These are phyloP conservation scores for Cutaneotrichosporon sp. DNA, from an alignment of 1,284 basidiomycete genomes.

Conservation along the genomic window DNA sequence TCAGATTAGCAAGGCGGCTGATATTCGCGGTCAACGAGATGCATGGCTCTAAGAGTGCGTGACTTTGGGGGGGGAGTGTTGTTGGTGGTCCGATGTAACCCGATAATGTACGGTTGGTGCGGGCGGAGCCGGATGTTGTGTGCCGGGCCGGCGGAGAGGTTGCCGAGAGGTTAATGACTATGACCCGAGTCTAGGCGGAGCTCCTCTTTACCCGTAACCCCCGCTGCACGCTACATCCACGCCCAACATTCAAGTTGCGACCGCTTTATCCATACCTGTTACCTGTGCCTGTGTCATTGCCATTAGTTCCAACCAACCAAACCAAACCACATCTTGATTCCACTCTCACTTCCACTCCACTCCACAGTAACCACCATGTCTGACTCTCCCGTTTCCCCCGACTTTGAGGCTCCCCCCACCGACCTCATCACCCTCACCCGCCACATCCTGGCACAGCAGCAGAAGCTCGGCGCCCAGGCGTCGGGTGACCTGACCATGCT, in stretches of 20 bases:
- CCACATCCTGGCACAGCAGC: slow-evolving; percentile 80
- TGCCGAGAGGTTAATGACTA: neutral
- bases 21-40: too few relatives aligned
- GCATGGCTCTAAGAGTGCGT: too few relatives aligned
- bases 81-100: slow-evolving; percentile 3
- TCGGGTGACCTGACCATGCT: slow-evolving; percentile 94
- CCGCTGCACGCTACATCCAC: neutral
- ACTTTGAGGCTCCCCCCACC: slow-evolving; percentile 66
- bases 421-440: slow-evolving; percentile 90
- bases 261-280: neutral
- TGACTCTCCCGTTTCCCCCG: slow-evolving; percentile 9
- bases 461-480: slow-evolving; percentile 71
- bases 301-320: neutral
- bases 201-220: neutral
- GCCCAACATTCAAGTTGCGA: neutral
- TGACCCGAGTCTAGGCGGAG: slow-evolving; percentile 5
- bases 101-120: neutral
- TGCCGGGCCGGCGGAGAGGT: neutral
- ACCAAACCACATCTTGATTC: neutral
- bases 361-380: slow-evolving; percentile 14
- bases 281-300: neutral
- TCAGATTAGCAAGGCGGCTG: too few relatives aligned
- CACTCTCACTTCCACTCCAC: neutral
- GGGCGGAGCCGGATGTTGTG: neutral
- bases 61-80: neutral